Conservation (phyloP, 257 asterid species). For the Lavandula angustifolia region DNA sequence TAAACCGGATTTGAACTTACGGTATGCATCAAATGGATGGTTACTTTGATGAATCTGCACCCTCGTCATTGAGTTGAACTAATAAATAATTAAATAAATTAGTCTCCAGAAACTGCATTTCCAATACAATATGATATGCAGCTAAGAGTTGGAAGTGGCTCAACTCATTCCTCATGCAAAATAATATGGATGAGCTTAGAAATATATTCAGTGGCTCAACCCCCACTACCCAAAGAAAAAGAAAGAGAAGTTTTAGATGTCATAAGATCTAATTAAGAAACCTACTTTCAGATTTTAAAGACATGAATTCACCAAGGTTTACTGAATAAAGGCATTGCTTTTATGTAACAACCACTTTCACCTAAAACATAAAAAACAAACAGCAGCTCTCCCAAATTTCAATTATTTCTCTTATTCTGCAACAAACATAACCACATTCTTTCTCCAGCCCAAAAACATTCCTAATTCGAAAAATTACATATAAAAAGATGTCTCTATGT, state of each 20-base stretch:
- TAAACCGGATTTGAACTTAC: slow-evolving; percentile 46
- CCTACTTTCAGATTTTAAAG: slow-evolving; percentile 1
- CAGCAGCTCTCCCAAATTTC: not conserved
- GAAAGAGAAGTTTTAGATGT: not conserved
- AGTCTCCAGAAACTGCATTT: slow-evolving; percentile 30
- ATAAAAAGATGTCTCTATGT: not conserved
- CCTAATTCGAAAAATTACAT: not conserved
- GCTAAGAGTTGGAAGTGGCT: slow-evolving; percentile 12
- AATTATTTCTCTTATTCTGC: not conserved
- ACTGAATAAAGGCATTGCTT: slow-evolving; percentile 17
- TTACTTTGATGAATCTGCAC: slow-evolving; percentile 51
- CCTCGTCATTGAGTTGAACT: slow-evolving; percentile 54
- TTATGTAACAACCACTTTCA: not conserved
- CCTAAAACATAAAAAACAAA: slow-evolving; percentile 3
- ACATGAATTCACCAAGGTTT: slow-evolving; percentile 4
- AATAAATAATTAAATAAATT: slow-evolving; percentile 3
- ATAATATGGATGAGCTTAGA: no score
- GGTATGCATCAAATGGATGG: slow-evolving; percentile 62
- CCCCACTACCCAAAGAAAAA: no score
- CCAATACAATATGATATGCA: slow-evolving; percentile 6
- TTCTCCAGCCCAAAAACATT: not conserved
- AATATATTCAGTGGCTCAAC: no score
- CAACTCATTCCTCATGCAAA: not conserved
- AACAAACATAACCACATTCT: slow-evolving; percentile 2
- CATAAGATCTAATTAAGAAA: slow-evolving; percentile 4